Conservation (phyloP, 257 asterid genomes). For the Orobanche coerulescens region DNA sequence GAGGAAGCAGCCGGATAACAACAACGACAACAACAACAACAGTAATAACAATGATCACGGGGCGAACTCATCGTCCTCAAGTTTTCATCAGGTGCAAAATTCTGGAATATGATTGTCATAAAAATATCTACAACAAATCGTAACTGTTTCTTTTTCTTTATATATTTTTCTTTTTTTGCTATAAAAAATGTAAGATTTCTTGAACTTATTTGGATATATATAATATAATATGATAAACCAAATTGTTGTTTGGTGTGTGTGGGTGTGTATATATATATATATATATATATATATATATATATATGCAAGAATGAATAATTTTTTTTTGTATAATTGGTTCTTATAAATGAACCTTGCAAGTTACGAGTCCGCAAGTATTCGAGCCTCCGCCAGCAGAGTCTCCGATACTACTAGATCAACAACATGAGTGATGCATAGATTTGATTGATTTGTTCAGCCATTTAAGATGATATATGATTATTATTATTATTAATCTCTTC, state of each 20-base stretch:
- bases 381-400: too few relatives aligned
- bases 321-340: too few relatives aligned
- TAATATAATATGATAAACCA: not conserved
- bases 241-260: not conserved
- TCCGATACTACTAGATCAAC: too few relatives aligned
- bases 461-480: too few relatives aligned
- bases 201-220: not conserved
- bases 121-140: not conserved
- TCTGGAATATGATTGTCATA: slow-evolving; percentile 7
- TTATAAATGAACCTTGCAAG: too few relatives aligned
- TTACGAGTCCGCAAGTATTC: too few relatives aligned
- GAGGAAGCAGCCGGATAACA: too few relatives aligned
- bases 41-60: not conserved
- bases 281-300: too few relatives aligned
- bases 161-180: not conserved
- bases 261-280: slow-evolving; percentile 5
- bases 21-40: too few relatives aligned
- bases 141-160: not conserved
- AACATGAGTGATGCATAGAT: too few relatives aligned
- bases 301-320: too few relatives aligned
- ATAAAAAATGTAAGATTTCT: slow-evolving; percentile 12
- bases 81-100: slow-evolving; percentile 31
- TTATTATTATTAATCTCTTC: not conserved
- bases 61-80: not conserved
- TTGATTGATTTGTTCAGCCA: too few relatives aligned